These are phyloP conservation scores for Physocladia obscura DNA, from an alignment of 192 early-diverging fungal genomes.

Conservation along the genomic window DNA sequence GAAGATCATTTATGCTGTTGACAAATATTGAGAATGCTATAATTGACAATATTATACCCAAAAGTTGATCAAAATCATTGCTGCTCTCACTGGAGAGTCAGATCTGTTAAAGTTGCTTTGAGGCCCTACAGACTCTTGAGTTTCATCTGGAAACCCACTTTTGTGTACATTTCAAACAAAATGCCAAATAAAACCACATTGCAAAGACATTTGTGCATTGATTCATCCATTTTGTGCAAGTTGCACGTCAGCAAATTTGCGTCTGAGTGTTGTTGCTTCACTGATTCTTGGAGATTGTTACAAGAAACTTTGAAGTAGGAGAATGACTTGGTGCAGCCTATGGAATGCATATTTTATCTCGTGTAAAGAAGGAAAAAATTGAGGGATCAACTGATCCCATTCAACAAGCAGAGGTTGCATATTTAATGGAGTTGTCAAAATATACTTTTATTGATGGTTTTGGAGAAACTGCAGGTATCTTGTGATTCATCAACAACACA, in stretches of 20 bases:
- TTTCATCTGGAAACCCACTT: background rate
- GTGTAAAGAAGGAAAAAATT: background rate
- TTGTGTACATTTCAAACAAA: background rate
- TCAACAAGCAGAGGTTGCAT: background rate
- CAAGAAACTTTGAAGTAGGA: too few relatives aligned
- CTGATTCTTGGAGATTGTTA: background rate
- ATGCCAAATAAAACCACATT: background rate
- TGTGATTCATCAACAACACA: background rate
- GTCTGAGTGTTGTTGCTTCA: background rate
- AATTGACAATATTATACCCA: background rate
- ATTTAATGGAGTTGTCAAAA: background rate
- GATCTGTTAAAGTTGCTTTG: background rate
- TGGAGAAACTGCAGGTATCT: background rate
- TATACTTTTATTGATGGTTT: background rate
- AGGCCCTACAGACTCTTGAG: background rate
- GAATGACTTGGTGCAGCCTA: too few relatives aligned
- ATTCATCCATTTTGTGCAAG: background rate
- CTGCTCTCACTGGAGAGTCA: background rate
- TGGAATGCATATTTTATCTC: too few relatives aligned
- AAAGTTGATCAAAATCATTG: background rate
- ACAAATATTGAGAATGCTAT: background rate
- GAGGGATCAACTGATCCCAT: background rate
- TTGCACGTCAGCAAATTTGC: background rate
- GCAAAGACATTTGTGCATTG: constrained; percentile 1
- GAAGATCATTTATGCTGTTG: background rate